phyloP scores from a whole-genome alignment of 148 eudicot genomes.

The Heliosperma pusillum region DNA sequence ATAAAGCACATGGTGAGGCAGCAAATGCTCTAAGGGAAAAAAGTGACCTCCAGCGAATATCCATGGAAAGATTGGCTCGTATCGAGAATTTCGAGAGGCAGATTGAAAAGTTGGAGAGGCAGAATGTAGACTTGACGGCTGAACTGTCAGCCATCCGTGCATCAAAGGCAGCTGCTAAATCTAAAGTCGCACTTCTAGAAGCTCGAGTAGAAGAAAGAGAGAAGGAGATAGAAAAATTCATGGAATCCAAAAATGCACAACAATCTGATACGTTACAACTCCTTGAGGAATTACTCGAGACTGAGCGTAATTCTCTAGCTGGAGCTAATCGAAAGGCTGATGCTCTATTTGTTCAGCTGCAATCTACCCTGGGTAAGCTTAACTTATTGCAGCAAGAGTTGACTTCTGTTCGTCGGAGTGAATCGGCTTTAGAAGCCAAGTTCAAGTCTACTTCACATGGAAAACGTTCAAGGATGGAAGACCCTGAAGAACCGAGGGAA shows the following conservation, averaged over 20 bases:
- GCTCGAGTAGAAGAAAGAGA: slow-evolving; percentile 82
- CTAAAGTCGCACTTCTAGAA: slow-evolving; percentile 66
- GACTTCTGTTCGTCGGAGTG: slow-evolving; percentile 60
- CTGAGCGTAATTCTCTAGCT: slow-evolving; percentile 68
- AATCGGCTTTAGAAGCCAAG: slow-evolving; percentile 76
- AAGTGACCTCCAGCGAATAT: slow-evolving; percentile 51
- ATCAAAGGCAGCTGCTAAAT: slow-evolving; percentile 55
- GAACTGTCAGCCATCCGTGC: slow-evolving; percentile 46
- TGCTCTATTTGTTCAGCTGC: slow-evolving; percentile 80
- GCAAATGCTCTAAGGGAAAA: slow-evolving; percentile 66
- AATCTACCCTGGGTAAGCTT: slow-evolving; percentile 74
- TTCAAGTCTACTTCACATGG: slow-evolving; percentile 68
- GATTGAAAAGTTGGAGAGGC: slow-evolving; percentile 65
- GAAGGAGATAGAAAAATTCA: slow-evolving; percentile 66
- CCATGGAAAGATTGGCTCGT: slow-evolving; percentile 71
- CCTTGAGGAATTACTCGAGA: slow-evolving; percentile 65
- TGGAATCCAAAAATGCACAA: slow-evolving; percentile 78
- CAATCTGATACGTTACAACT: slow-evolving; percentile 69
- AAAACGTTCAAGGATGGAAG: slow-evolving; percentile 61
- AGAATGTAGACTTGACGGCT: slow-evolving; percentile 45
- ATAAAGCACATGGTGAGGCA: slow-evolving; percentile 77
- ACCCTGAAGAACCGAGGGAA: slow-evolving; percentile 49
- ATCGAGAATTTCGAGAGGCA: slow-evolving; percentile 84
- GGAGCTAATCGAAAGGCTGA: slow-evolving; percentile 83
- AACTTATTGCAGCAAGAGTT: slow-evolving; percentile 78